Evolutionary conservation across 129 eudicot species (phyloP).

Genomic region (Tanacetum coccineum): DNA sequence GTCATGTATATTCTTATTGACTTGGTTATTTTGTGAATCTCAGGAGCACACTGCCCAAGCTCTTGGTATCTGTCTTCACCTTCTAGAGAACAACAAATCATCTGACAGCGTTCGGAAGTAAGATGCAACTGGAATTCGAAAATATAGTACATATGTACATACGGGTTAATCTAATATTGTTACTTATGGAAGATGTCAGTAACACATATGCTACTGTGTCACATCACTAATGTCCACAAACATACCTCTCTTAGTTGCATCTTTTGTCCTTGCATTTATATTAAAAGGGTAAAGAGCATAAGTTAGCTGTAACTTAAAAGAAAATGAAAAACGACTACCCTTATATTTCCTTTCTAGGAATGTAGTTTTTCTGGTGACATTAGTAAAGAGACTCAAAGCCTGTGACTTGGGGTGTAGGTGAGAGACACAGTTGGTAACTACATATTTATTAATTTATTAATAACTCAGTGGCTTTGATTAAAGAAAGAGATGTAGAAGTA

Average conservation of each 20-base stretch:
- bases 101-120: conserved; percentile 96
- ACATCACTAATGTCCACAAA: background rate
- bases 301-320: background rate
- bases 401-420: background rate
- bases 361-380: background rate
- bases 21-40: conserved; percentile 17
- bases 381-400: background rate
- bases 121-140: conserved; percentile 30
- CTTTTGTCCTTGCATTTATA: conserved; percentile 5
- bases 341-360: background rate
- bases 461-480: background rate
- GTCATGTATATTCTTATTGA: conserved; percentile 3
- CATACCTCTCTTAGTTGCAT: background rate
- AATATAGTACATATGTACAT: conserved; percentile 6
- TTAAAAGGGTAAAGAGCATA: background rate
- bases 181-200: background rate
- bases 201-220: conserved; percentile 4
- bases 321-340: background rate
- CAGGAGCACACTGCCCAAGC: conserved; percentile 91
- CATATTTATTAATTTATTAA: background rate
- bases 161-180: background rate
- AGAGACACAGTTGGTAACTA: background rate
- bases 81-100: conserved; percentile 89
- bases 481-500: background rate
- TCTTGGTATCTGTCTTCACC: conserved; percentile 95